Evolutionary conservation across 2,329 filamentous ascomycete species (phyloP).

Genomic region (Macrophomina tecta): DNA sequence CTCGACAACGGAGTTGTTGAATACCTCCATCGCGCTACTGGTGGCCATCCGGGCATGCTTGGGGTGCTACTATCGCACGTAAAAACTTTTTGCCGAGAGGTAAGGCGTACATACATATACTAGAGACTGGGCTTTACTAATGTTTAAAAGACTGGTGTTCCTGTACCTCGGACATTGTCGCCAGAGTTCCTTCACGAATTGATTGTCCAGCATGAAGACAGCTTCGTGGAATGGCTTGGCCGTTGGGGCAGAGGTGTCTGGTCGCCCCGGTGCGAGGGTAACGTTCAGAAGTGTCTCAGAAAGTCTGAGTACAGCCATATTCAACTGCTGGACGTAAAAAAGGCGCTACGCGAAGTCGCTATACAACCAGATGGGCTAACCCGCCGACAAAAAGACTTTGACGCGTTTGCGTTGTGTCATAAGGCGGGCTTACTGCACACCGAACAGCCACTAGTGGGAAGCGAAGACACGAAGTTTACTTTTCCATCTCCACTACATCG

Average conservation of each 20-base stretch:
- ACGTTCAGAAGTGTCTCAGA: neutral
- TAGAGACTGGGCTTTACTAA: neutral
- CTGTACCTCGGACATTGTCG: neutral
- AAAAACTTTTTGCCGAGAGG: neutral
- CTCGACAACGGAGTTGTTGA: neutral
- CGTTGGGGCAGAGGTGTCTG: neutral
- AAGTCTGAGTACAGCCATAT: neutral
- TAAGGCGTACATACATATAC: neutral
- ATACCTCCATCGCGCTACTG: neutral
- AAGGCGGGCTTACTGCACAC: slow-evolving; percentile 3
- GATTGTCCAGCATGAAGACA: neutral
- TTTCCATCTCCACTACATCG: slow-evolving; percentile 32
- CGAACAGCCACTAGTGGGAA: slow-evolving; percentile 23
- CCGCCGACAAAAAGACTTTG: neutral
- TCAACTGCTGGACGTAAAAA: neutral
- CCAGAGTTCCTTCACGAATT: neutral
- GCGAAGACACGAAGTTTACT: slow-evolving; percentile 23
- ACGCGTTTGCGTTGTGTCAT: neutral
- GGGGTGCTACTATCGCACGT: neutral
- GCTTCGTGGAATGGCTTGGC: neutral
- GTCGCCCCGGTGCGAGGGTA: neutral
- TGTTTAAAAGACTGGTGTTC: neutral
- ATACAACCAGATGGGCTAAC: neutral
- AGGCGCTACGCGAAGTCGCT: neutral
- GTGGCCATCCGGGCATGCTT: neutral